phyloP scores from a whole-genome alignment of 2,329 filamentous ascomycete species.

The Colletotrichum gloeosporioides region DNA sequence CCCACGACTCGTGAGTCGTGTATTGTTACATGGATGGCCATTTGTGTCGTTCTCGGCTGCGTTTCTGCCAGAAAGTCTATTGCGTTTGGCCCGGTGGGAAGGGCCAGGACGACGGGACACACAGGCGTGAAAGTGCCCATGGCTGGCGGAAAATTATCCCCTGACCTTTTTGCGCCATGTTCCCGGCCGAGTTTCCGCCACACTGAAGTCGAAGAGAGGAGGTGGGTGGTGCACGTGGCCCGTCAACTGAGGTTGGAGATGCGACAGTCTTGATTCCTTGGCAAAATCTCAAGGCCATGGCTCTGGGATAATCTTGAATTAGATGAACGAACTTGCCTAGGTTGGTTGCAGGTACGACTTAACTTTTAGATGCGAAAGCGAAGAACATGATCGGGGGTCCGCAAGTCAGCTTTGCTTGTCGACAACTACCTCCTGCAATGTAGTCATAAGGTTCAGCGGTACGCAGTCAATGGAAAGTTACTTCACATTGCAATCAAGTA shows the following conservation, averaged over 20 bases:
- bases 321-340: not conserved
- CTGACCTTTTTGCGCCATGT: not conserved
- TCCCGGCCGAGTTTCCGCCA: not conserved
- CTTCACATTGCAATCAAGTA: not conserved
- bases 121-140: not conserved
- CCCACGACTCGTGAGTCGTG: not conserved
- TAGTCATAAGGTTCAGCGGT: not conserved
- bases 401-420: not conserved
- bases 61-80: conserved; percentile 1
- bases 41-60: not conserved
- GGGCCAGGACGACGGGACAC: not conserved
- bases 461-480: not conserved
- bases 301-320: not conserved
- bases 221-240: not conserved
- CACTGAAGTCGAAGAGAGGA: not conserved
- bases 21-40: not conserved
- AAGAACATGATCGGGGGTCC: not conserved
- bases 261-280: not conserved
- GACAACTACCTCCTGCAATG: not conserved
- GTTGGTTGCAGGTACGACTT: not conserved
- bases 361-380: not conserved
- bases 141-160: not conserved
- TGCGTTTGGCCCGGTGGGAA: not conserved
- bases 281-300: not conserved
- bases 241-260: not conserved